A percentile compares a stretch with the other conserved stretches of the same genome.
Evolutionary conservation across 495 filamentous ascomycete genomes (phyloP).

Genomic region (Aeminium ludgeri): DNA sequence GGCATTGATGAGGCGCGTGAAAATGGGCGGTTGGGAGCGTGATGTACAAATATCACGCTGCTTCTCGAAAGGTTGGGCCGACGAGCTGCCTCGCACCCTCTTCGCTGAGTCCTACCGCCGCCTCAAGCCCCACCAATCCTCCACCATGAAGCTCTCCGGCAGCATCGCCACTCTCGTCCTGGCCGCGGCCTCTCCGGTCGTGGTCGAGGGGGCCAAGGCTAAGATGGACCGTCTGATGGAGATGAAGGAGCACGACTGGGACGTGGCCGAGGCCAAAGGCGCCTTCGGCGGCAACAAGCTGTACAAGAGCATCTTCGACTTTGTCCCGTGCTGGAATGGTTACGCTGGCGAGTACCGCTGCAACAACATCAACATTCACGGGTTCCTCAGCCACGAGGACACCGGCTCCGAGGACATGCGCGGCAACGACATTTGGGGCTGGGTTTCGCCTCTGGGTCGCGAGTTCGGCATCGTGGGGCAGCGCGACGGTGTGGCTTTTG

Average conservation of each 20-base stretch:
- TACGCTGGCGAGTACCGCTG: slow-evolving; percentile 20
- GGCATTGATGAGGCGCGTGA: background rate
- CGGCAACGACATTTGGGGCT: slow-evolving; percentile 2
- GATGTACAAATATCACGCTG: too few species aligned
- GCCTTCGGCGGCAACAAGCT: background rate
- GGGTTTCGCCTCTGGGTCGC: slow-evolving; percentile 1
- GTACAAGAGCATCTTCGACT: background rate
- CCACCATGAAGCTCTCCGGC: slow-evolving; percentile 1
- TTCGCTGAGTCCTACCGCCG: background rate
- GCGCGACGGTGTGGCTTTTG: slow-evolving; percentile 10
- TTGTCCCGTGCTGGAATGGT: slow-evolving; percentile 31
- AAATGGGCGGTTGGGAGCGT: background rate
- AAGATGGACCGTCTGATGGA: slow-evolving; percentile 2
- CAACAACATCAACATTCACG: slow-evolving; percentile 20
- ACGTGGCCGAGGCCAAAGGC: background rate
- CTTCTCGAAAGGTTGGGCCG: too few species aligned
- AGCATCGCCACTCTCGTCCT: background rate
- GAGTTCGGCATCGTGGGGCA: slow-evolving; percentile 13
- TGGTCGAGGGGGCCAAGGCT: background rate
- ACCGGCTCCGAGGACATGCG: background rate
- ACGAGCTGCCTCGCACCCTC: background rate
- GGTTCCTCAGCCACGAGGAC: slow-evolving; percentile 3
- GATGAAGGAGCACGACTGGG: background rate
- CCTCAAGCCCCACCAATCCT: background rate
- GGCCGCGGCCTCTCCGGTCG: background rate